Conservation (phyloP, 2,329 filamentous ascomycete genomes). For the Lasiodiplodia citricola region DNA sequence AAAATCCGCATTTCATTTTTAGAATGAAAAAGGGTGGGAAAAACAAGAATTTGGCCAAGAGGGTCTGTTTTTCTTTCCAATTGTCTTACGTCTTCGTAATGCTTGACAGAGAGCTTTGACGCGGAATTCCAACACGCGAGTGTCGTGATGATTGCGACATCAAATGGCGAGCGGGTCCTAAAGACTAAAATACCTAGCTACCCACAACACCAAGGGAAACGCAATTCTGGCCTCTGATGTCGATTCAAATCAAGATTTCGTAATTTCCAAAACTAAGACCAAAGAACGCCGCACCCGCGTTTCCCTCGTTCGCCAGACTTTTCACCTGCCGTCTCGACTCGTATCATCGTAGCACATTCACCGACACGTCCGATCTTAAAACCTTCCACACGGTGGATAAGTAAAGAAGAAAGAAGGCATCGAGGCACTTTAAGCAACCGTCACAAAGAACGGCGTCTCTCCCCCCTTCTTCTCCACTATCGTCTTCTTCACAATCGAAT, state of each 20-base stretch:
- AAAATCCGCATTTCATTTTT: too few relatives aligned
- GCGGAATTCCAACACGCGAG: neutral
- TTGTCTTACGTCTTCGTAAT: neutral
- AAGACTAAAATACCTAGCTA: neutral
- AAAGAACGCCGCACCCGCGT: neutral
- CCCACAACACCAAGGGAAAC: neutral
- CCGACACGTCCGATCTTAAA: too few relatives aligned
- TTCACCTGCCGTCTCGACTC: neutral
- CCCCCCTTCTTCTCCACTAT: constrained; percentile 72
- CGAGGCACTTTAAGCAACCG: constrained; percentile 18
- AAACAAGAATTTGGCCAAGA: too few relatives aligned
- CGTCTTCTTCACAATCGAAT: constrained; percentile 75
- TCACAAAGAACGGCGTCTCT: constrained; percentile 77
- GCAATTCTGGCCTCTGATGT: constrained; percentile 14
- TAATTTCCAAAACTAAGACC: neutral
- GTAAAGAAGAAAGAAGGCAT: neutral
- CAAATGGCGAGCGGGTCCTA: neutral
- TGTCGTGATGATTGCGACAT: constrained; percentile 14
- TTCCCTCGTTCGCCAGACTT: neutral
- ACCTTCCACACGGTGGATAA: neutral
- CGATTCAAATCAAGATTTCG: constrained; percentile 9
- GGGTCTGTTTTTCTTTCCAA: neutral
- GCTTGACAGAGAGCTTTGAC: neutral
- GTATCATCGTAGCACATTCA: neutral
- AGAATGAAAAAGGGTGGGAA: too few relatives aligned